Base-by-base conservation (phyloP, 1,284 basidiomycete genomes). In the Meripilus lineatus region DNA sequence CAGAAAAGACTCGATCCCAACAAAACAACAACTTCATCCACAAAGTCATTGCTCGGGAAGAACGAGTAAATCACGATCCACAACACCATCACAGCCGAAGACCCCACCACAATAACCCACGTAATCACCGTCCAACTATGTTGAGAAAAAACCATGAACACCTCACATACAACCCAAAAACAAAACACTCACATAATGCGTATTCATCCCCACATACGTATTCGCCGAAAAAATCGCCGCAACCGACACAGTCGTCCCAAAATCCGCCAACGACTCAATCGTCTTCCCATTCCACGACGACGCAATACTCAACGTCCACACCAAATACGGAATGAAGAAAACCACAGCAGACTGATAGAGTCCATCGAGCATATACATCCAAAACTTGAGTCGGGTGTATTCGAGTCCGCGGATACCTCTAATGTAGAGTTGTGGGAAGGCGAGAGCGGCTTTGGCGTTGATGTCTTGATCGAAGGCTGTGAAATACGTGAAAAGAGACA, bases 401-500 rank as follows among this genome's bases (percentile, higher is more conserved):
- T 96, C 93, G 15, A 94, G 72, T 25, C 94, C 93, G 21, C 84
- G 77, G 54, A 97, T 95, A 30, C 95, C 94, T 37, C 93, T 84
- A 53, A 92, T 75, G 63, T 99, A 99, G 8, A 97, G 81, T 58
- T 94, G 89, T 5, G 94, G 94, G 69, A 90, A 95, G 3, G 91
- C 90, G 47, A 97, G 69, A 1, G 91, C 88, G 0, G 90, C 93
- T 61, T 82, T 81, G 20, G 92, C 88, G 59, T 94, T 93, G 58
- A 96, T 76, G 62, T 98, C 94, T 69, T 98, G 94, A 66, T 98
- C 94, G 59, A 97, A 95, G 15, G 92, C 89, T 87, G 48, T 5
- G 17, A 39, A 36, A 36, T 39, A 36, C 49, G 15, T 23, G 4
- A 30, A 18, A 28, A 32, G 21, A 15, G 10, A 5, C n/a, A n/a